Base-by-base conservation (phyloP, 2,329 filamentous ascomycete species). In the Metarhizium brunneum region DNA sequence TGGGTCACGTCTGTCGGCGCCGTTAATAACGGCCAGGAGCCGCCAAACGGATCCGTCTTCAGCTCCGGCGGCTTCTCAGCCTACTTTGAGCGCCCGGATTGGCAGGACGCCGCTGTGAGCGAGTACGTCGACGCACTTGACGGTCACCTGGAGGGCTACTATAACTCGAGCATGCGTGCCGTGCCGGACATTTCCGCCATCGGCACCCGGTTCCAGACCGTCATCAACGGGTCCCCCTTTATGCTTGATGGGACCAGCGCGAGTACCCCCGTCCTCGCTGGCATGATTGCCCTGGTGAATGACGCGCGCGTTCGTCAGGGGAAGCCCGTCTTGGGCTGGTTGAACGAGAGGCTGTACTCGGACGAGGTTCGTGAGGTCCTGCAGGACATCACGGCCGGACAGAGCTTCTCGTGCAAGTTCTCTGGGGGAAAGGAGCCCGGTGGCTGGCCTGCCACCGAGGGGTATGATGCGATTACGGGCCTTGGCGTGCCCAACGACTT, bases 1-100 rank as follows among this genome's bases (percentile, higher is more conserved):
- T 89, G 81, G 66, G 79, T 88, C 7, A 89, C 86, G 0, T 71
- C 78, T 2, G 80, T 89, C 1, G 86, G 86, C 6, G 85, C 80
- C 1, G 84, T 82, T 1, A 64, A 58, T 43, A 71, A 71, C 60
- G 60, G 60, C 2, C 60, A 61, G 3, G 64, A 69, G 4, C 73
- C 73, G 0, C 71, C 76, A 11, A 64, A 61, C 2, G 77, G 71
- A 2, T 72, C 77, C 2, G 61, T 60, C n/a, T 78, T 75, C 62
- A 78, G 74, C 53, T 70, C 73, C 3, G 77, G 80, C 7, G 80
- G 80, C 4, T 82, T 82, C 67, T 79, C 75, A 56, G 71, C 76
- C 56, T 75, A 76, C 61, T 83, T 81, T 59, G 16, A 61, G 1
- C 69, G 72, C 3, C 74, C 76, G 0, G 42, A 45, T 1, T 82